A percentile compares a stretch with the other conserved stretches of the same genome.
These are phyloP conservation scores for Aspergillus latus DNA, from an alignment of 2,329 filamentous ascomycete genomes.

Conservation along the genomic window DNA sequence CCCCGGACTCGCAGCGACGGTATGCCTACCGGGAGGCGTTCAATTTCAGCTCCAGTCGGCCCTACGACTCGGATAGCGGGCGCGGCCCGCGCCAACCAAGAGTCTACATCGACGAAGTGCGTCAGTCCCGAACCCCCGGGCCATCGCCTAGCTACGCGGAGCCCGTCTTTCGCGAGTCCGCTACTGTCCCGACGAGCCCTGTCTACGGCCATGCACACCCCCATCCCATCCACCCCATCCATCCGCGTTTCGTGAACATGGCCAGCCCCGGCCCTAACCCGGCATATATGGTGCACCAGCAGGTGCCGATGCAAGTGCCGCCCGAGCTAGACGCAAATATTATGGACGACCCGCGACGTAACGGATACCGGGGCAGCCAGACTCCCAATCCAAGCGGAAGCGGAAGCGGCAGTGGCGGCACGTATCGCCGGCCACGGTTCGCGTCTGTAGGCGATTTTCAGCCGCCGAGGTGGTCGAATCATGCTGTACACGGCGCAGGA, in stretches of 20 bases:
- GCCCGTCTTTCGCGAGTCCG: slow-evolving; percentile 19
- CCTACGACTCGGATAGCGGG: slow-evolving; percentile 24
- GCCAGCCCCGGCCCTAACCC: slow-evolving; percentile 1
- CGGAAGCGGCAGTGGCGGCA: not conserved
- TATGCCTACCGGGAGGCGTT: slow-evolving; percentile 15
- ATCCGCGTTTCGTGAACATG: slow-evolving; percentile 19
- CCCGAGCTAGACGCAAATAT: slow-evolving; percentile 24
- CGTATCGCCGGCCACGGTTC: slow-evolving; percentile 4
- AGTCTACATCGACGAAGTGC: slow-evolving; percentile 19
- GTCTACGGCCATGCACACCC: slow-evolving; percentile 16
- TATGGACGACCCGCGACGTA: slow-evolving; percentile 27
- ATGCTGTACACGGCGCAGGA: not conserved
- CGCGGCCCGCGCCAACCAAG: slow-evolving; percentile 15
- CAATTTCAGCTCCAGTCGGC: slow-evolving; percentile 9
- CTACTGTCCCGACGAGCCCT: slow-evolving; percentile 12
- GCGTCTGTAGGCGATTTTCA: slow-evolving; percentile 10
- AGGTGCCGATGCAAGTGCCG: not conserved
- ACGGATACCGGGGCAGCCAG: slow-evolving; percentile 15
- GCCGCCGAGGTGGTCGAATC: slow-evolving; percentile 6
- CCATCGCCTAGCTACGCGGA: slow-evolving; percentile 12
- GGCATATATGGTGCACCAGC: slow-evolving; percentile 21
- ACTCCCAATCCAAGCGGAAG: slow-evolving; percentile 4
- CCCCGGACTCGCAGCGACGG: slow-evolving; percentile 22
- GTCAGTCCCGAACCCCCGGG: slow-evolving; percentile 10
- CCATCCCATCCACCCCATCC: slow-evolving; percentile 10